Evolutionary conservation across 305 asterid genomes (phyloP).

Genomic region (Plantago rigida): DNA sequence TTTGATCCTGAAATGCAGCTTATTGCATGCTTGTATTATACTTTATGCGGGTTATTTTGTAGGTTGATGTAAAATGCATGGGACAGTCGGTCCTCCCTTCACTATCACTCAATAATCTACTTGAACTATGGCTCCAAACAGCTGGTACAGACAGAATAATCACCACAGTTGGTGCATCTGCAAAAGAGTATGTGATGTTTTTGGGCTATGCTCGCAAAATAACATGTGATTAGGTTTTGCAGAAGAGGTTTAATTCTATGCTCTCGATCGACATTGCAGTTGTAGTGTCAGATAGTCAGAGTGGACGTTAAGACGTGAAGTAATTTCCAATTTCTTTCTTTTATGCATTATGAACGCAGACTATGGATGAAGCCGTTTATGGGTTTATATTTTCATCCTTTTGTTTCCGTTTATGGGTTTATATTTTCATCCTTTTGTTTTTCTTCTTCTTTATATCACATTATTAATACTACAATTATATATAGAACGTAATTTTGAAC

Average conservation of each 20-base stretch:
- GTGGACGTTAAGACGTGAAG: too few relatives aligned
- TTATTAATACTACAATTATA: neutral
- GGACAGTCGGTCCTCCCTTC: conserved; percentile 52
- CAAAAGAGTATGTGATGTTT: conserved; percentile 67
- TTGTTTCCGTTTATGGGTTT: neutral
- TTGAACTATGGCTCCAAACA: conserved; percentile 58
- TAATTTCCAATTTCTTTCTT: neutral
- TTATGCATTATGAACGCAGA: conserved; percentile 11
- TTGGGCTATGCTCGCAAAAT: conserved; percentile 45
- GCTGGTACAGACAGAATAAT: conserved; percentile 31
- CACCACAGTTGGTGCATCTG: conserved; percentile 49
- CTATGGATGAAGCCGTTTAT: conserved; percentile 1
- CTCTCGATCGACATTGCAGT: too few relatives aligned
- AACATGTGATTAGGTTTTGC: conserved; percentile 9
- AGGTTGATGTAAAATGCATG: conserved; percentile 68
- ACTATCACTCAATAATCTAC: conserved; percentile 37
- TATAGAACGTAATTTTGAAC: too few relatives aligned
- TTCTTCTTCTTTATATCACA: neutral
- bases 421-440: neutral
- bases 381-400: conserved; percentile 3
- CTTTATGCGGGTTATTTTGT: conserved; percentile 12
- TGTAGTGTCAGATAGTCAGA: too few relatives aligned
- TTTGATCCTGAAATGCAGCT: too few relatives aligned
- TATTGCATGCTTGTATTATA: neutral
- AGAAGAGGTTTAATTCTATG: neutral